phyloP scores from a whole-genome alignment of 2,329 filamentous ascomycete species.

The Mariannaea elegans region DNA sequence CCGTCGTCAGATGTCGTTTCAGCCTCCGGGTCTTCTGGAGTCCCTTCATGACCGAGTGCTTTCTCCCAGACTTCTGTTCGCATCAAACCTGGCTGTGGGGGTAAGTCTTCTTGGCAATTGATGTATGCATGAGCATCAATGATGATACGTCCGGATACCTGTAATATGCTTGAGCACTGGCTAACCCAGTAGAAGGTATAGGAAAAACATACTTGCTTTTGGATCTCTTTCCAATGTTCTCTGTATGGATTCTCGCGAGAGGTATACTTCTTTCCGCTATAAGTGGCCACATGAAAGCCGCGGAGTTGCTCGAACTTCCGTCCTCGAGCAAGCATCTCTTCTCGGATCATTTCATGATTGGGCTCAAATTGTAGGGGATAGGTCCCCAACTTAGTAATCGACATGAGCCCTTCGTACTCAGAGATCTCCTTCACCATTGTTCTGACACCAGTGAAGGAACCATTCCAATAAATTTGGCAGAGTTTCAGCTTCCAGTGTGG shows the following conservation, averaged over 20 bases:
- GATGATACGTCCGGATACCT: constrained; percentile 6
- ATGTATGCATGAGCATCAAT: constrained; percentile 1
- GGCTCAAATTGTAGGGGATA: not conserved
- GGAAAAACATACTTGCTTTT: not conserved
- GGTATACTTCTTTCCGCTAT: not conserved
- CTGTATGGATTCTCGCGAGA: not conserved
- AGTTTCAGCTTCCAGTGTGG: not conserved
- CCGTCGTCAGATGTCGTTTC: not conserved
- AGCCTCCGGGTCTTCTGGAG: not conserved
- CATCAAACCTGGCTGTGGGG: not conserved
- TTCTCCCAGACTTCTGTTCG: not conserved
- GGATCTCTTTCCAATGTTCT: not conserved
- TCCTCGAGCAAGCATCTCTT: not conserved
- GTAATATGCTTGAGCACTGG: not conserved
- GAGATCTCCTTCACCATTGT: not conserved
- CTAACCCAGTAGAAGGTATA: not conserved
- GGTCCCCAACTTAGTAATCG: not conserved
- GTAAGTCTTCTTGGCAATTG: not conserved
- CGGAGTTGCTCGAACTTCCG: constrained; percentile 1
- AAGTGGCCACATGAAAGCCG: not conserved
- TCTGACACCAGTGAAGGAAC: not conserved
- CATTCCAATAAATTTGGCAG: not conserved
- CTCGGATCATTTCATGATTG: not conserved
- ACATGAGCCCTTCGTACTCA: not conserved
- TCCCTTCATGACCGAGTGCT: not conserved